These are phyloP conservation scores for Candida ipomoeae DNA, from an alignment of 805 yeast species.

Conservation along the genomic window DNA sequence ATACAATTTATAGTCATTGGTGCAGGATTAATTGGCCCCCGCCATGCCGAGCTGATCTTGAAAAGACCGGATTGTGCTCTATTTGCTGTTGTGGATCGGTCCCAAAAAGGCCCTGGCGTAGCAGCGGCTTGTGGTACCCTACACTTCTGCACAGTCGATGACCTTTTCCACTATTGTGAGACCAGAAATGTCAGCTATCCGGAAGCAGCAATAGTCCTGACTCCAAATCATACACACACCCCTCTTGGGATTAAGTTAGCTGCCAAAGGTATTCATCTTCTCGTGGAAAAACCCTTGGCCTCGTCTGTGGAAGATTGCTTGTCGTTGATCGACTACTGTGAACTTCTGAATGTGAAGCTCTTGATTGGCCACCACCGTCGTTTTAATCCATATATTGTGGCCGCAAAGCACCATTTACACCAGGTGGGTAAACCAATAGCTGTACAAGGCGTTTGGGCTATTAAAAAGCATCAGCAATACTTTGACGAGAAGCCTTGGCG, in stretches of 20 bases:
- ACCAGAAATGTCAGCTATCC: slow-evolving; percentile 22
- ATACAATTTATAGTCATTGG: slow-evolving; percentile 19
- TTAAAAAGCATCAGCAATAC: slow-evolving; percentile 32
- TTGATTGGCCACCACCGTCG: slow-evolving; percentile 42
- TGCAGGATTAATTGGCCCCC: slow-evolving; percentile 28
- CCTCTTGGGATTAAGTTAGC: slow-evolving; percentile 32
- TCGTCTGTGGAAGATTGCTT: slow-evolving; percentile 32
- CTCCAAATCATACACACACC: slow-evolving; percentile 42
- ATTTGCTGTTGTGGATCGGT: slow-evolving; percentile 26
- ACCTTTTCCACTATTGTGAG: slow-evolving; percentile 20
- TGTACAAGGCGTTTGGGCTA: slow-evolving; percentile 40
- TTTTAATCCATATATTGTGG: slow-evolving; percentile 39
- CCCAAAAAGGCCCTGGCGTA: slow-evolving; percentile 18
- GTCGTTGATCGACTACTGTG: slow-evolving; percentile 27
- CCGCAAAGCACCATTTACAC: slow-evolving; percentile 31
- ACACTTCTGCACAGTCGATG: slow-evolving; percentile 19
- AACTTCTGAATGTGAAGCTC: slow-evolving; percentile 24
- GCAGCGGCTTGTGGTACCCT: slow-evolving; percentile 17
- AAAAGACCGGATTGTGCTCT: slow-evolving; percentile 19
- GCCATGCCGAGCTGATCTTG: slow-evolving; percentile 24
- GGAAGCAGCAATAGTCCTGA: slow-evolving; percentile 38
- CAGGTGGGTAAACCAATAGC: slow-evolving; percentile 33
- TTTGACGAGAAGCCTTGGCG: slow-evolving; percentile 39
- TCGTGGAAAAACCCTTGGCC: slow-evolving; percentile 40
- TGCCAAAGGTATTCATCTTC: slow-evolving; percentile 30